Conservation (phyloP, 2,329 filamentous ascomycete species). For the Penicillium sp. region DNA sequence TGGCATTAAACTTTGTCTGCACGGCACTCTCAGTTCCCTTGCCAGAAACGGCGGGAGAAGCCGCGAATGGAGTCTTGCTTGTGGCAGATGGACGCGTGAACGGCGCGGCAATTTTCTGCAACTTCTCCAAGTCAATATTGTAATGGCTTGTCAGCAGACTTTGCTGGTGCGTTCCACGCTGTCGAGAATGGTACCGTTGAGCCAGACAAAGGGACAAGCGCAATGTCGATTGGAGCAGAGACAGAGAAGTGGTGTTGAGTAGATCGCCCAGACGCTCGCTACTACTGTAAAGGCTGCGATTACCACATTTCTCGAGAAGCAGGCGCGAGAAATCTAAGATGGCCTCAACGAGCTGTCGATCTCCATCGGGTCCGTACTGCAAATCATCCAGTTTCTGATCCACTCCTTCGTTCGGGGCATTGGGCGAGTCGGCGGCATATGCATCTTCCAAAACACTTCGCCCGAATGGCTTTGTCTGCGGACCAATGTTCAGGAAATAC, state of each 20-base stretch:
- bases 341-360: slow-evolving; percentile 70
- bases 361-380: slow-evolving; percentile 67
- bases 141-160: slow-evolving; percentile 78
- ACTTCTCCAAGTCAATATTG: slow-evolving; percentile 64
- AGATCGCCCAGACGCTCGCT: slow-evolving; percentile 84
- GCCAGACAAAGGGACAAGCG: slow-evolving; percentile 79
- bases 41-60: slow-evolving; percentile 48
- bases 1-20: slow-evolving; percentile 60
- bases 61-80: slow-evolving; percentile 47
- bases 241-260: slow-evolving; percentile 77
- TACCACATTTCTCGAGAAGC: slow-evolving; percentile 90
- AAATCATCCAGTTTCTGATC: slow-evolving; percentile 52
- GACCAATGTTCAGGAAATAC: slow-evolving; percentile 73
- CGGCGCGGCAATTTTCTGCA: slow-evolving; percentile 75
- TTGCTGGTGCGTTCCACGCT: slow-evolving; percentile 66
- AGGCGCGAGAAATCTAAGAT: slow-evolving; percentile 81
- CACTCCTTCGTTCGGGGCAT: slow-evolving; percentile 48
- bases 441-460: slow-evolving; percentile 30
- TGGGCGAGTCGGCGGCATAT: slow-evolving; percentile 56
- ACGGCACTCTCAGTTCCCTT: slow-evolving; percentile 72
- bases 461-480: slow-evolving; percentile 71
- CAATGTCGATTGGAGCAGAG: slow-evolving; percentile 70
- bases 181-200: slow-evolving; percentile 85
- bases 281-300: slow-evolving; percentile 92
- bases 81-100: slow-evolving; percentile 66